Conservation (phyloP, 257 asterid genomes). For the Solanum acaule region DNA sequence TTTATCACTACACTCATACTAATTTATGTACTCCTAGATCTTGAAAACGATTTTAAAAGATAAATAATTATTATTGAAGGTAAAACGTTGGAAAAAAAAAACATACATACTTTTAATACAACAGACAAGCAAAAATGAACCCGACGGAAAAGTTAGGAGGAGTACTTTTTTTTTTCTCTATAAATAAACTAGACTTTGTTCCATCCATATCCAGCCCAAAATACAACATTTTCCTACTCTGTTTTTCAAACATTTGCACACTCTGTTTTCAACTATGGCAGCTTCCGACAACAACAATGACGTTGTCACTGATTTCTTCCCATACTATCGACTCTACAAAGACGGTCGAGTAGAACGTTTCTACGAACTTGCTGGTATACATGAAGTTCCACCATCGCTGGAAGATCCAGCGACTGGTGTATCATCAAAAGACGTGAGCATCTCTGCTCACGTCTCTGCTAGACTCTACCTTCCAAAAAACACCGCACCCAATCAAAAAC, state of each 20-base stretch:
- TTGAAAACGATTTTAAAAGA: too few relatives aligned
- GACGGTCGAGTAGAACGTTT: constrained; percentile 20
- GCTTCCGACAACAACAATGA: background rate
- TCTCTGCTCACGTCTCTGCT: constrained; percentile 16
- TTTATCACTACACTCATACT: accelerated
- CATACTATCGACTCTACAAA: constrained; percentile 11
- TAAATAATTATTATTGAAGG: too few relatives aligned
- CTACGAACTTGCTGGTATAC: background rate
- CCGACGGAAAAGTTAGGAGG: too few relatives aligned
- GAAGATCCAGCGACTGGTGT: constrained; percentile 10
- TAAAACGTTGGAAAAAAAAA: too few relatives aligned
- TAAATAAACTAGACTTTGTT: too few relatives aligned
- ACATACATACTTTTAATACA: too few relatives aligned
- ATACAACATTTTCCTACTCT: background rate
- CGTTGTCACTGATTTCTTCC: background rate
- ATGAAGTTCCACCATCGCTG: constrained; percentile 11
- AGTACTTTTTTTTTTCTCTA: too few relatives aligned
- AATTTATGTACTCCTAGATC: background rate
- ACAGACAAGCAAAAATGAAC: too few relatives aligned
- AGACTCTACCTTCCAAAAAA: constrained; percentile 17
- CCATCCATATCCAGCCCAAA: background rate
- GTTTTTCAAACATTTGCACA: background rate
- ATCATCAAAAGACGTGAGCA: constrained; percentile 18
- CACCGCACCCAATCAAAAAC: background rate
- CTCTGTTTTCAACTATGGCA: background rate